phyloP scores from a whole-genome alignment of 352 stramenopile species.

The Peronosclerospora sorghi region DNA sequence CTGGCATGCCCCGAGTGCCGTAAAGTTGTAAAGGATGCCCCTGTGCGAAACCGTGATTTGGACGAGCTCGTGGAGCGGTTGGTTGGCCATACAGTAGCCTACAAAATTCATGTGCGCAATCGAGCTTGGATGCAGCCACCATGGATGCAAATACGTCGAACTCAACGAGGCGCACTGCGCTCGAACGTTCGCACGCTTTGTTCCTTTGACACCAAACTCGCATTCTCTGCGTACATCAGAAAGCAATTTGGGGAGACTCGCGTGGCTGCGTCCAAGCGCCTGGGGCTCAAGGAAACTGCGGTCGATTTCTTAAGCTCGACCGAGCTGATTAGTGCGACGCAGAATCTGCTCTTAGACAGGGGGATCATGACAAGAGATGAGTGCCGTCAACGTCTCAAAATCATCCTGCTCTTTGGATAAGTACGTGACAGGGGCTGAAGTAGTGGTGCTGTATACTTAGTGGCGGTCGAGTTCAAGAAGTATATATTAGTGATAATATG shows the following conservation, averaged over 20 bases:
- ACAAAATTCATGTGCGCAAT: slow-evolving; percentile 28
- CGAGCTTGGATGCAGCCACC: slow-evolving; percentile 19
- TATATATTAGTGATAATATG: too few species aligned
- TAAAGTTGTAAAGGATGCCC: slow-evolving; percentile 41
- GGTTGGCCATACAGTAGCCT: slow-evolving; percentile 48
- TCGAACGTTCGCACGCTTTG: slow-evolving; percentile 43
- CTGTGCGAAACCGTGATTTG: slow-evolving; percentile 67
- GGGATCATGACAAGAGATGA: slow-evolving; percentile 35
- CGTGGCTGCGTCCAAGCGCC: slow-evolving; percentile 35
- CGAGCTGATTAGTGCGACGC: slow-evolving; percentile 36
- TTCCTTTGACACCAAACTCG: slow-evolving; percentile 34
- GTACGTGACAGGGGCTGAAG: too few species aligned
- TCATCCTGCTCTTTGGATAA: slow-evolving; percentile 66
- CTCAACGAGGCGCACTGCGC: slow-evolving; percentile 12
- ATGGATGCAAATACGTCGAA: slow-evolving; percentile 6
- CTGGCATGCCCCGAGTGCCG: slow-evolving; percentile 74
- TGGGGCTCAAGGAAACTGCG: slow-evolving; percentile 51
- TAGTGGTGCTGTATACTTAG: too few species aligned
- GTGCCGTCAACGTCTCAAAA: slow-evolving; percentile 47
- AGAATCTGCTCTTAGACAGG: slow-evolving; percentile 59
- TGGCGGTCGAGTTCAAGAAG: too few species aligned
- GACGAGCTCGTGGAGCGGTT: slow-evolving; percentile 63
- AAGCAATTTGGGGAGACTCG: slow-evolving; percentile 55
- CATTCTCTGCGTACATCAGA: slow-evolving; percentile 29
- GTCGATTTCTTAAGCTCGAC: slow-evolving; percentile 46